phyloP scores from a whole-genome alignment of 2,329 filamentous ascomycete genomes.

The Colletotrichum trifolii region DNA sequence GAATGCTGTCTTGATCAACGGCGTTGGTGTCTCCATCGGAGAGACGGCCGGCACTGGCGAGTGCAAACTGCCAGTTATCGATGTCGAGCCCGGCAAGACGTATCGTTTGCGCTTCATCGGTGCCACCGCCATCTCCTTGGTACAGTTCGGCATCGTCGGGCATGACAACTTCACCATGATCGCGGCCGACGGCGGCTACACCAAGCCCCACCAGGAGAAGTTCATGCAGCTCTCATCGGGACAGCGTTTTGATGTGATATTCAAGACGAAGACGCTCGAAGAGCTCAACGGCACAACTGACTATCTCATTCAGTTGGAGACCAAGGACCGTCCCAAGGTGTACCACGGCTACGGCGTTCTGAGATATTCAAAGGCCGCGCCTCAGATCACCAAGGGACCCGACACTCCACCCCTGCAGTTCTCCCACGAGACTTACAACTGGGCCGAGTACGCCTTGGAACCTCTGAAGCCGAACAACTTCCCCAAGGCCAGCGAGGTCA shows the following conservation, averaged over 20 bases:
- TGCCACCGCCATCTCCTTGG: slow-evolving; percentile 63
- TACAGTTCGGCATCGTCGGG: slow-evolving; percentile 65
- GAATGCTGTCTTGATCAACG: slow-evolving; percentile 67
- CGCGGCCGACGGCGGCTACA: slow-evolving; percentile 68
- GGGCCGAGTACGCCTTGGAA: slow-evolving; percentile 60
- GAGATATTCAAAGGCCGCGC: slow-evolving; percentile 47
- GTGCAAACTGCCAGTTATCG: slow-evolving; percentile 62
- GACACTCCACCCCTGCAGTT: slow-evolving; percentile 44
- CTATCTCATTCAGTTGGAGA: slow-evolving; percentile 61
- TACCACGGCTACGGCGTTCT: slow-evolving; percentile 62
- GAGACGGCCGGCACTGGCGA: slow-evolving; percentile 39
- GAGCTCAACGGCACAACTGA: slow-evolving; percentile 52
- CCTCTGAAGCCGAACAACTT: slow-evolving; percentile 46
- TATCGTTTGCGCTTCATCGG: slow-evolving; percentile 73
- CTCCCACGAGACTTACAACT: slow-evolving; percentile 48
- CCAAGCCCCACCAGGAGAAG: slow-evolving; percentile 55
- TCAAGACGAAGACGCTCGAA: slow-evolving; percentile 61
- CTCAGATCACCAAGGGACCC: slow-evolving; percentile 29
- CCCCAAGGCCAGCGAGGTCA: slow-evolving; percentile 58
- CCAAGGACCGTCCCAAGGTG: slow-evolving; percentile 58
- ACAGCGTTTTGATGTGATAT: slow-evolving; percentile 69
- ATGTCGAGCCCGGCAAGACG: slow-evolving; percentile 68
- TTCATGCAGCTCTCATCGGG: slow-evolving; percentile 67
- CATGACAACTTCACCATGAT: slow-evolving; percentile 69
- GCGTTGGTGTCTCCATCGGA: slow-evolving; percentile 48